Evolutionary conservation across 306 rosid species (phyloP), one percentile per base, ranked within the genome.

Genomic region (Castanea sativa): DNA sequence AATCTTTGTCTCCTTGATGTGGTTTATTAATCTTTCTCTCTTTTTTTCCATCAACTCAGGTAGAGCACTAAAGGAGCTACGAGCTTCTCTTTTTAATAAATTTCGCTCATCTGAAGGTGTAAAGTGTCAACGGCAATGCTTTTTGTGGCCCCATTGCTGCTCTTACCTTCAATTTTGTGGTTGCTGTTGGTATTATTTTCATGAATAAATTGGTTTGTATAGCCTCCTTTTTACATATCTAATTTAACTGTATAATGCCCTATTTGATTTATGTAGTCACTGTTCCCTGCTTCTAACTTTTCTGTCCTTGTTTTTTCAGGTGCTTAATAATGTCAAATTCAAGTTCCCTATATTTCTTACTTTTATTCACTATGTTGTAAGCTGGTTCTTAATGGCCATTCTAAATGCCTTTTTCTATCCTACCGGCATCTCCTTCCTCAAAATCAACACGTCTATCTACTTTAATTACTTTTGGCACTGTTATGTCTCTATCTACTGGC

Each of bases 311-410:
- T 78, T 67, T 69, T 70, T 87, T 76, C 91, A 91, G 94, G 97
- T 93, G 75, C 94, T 93, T 69, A 90, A 91, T 81, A 91, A 88
- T 80, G 83, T 93, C 30, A 85, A 92, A 73, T 93, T 93, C 85
- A 84, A 86, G 72, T 91, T 85, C 77, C 98, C 94, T 30, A 93
- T 91, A 79, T 78, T 90, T 60, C 94, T 93, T 74, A 89, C 94
- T 27, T 85, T 91, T 53, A 90, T 91, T 83, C 98, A 93, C 85
- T 93, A 93, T 82, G 61, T 78, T 18, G 88, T 91, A 78, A 91
- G 97, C 92, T 93, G 98, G 98, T 59, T 91, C 53, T 81, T 93
- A 21, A 91, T 93, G 98, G 97, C 93, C 38, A 30, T 93, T 75
- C 79, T 93, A 69, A 93, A 93, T 13, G 81, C 81, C 11, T n/a